These are phyloP conservation scores for Pyrus bretschneideri DNA, from an alignment of 306 rosid species.

Conservation along the genomic window DNA sequence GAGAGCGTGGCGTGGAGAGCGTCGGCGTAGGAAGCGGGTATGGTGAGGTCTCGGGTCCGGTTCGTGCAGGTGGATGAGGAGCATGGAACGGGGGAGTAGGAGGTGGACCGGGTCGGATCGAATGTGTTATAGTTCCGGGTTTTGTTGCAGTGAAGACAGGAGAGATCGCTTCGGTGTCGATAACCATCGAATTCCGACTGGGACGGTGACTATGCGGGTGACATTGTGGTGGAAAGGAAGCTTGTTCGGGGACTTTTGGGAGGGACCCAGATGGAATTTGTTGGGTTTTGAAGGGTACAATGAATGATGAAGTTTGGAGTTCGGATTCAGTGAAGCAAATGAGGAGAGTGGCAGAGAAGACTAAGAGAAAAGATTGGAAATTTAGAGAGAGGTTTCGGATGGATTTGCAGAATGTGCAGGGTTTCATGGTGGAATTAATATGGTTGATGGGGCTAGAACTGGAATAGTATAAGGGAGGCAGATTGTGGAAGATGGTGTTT, in stretches of 20 bases:
- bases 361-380: constrained; percentile 11
- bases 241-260: constrained; percentile 57
- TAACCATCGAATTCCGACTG: constrained; percentile 71
- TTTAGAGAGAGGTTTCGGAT: constrained; percentile 18
- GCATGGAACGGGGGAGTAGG: too few species aligned
- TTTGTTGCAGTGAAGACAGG: constrained; percentile 71
- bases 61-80: constrained; percentile 16
- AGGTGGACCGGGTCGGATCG: too few species aligned
- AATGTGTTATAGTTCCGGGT: not conserved
- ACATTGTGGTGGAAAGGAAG: constrained; percentile 72
- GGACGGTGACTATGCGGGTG: constrained; percentile 53
- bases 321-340: not conserved
- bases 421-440: constrained; percentile 26
- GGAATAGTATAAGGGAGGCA: not conserved
- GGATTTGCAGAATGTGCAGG: constrained; percentile 10
- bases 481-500: not conserved
- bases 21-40: constrained; percentile 64
- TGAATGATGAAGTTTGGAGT: constrained; percentile 12
- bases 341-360: constrained; percentile 5
- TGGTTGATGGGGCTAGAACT: not conserved
- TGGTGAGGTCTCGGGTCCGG: constrained; percentile 58
- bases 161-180: constrained; percentile 82
- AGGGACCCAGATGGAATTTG: constrained; percentile 45
- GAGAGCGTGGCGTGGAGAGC: constrained; percentile 59
- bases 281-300: constrained; percentile 71